Percentiles rank a stretch among this genome's conserved stretches.
Conservation (phyloP, 768 basidiomycete species). For the Cubamyces lactineus region DNA sequence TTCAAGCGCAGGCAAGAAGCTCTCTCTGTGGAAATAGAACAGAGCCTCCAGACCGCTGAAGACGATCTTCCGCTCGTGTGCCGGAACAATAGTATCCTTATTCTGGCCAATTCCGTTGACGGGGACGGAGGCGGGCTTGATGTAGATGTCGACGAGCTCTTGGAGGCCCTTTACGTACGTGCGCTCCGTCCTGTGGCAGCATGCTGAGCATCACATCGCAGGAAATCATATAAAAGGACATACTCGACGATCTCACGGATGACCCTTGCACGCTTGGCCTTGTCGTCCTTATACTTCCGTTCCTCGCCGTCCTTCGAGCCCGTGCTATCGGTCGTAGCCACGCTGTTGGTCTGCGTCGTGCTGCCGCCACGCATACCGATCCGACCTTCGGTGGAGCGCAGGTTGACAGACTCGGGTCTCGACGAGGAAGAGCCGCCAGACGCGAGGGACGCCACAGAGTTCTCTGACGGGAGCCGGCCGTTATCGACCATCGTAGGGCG, state of each 20-base stretch:
- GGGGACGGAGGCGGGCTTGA: slow-evolving; percentile 77
- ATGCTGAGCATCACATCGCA: slow-evolving; percentile 1
- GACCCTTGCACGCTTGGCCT: slow-evolving; percentile 78
- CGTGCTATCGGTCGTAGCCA: slow-evolving; percentile 74
- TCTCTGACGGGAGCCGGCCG: slow-evolving; percentile 55
- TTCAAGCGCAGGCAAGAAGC: slow-evolving; percentile 91
- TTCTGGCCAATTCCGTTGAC: slow-evolving; percentile 71
- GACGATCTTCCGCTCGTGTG: slow-evolving; percentile 85
- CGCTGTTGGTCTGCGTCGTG: slow-evolving; percentile 68
- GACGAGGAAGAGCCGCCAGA: slow-evolving; percentile 40
- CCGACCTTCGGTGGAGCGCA: slow-evolving; percentile 70
- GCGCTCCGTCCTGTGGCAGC: slow-evolving; percentile 73
- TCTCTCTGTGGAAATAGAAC: slow-evolving; percentile 90
- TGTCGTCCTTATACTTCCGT: slow-evolving; percentile 91
- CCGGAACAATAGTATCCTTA: slow-evolving; percentile 86
- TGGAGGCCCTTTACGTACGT: slow-evolving; percentile 94
- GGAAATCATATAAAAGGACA: slow-evolving; percentile 37
- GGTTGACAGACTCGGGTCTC: slow-evolving; percentile 51
- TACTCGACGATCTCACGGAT: slow-evolving; percentile 92
- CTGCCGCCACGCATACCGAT: slow-evolving; percentile 62
- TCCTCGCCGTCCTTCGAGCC: slow-evolving; percentile 66
- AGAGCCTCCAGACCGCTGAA: slow-evolving; percentile 90
- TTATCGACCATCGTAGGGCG: slow-evolving; percentile 69
- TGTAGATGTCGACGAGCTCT: slow-evolving; percentile 94
- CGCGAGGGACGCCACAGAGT: slow-evolving; percentile 45